Conservation (phyloP, 768 basidiomycete genomes). For the Calvatia gigantea region DNA sequence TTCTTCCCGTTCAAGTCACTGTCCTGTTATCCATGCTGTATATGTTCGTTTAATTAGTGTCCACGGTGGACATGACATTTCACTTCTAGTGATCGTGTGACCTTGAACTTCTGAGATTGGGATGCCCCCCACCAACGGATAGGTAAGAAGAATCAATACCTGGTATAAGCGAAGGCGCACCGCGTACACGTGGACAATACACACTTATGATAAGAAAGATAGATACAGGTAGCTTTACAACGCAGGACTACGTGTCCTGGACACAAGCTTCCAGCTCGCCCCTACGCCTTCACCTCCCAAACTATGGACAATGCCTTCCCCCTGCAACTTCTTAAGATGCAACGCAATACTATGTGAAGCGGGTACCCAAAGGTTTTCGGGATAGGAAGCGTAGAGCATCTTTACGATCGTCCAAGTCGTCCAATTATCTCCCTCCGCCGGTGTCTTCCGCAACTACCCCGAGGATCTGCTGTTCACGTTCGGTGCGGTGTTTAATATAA, state of each 20-base stretch:
- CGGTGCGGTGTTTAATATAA: constrained; percentile 79
- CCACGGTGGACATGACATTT: too few species aligned
- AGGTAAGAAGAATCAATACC: too few species aligned
- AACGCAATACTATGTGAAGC: constrained; percentile 67
- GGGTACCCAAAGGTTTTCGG: constrained; percentile 64
- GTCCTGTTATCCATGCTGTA: too few species aligned
- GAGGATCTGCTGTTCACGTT: constrained; percentile 79
- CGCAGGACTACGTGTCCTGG: constrained; percentile 18
- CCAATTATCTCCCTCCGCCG: constrained; percentile 36
- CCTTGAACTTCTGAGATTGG: too few species aligned
- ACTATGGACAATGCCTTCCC: constrained; percentile 53
- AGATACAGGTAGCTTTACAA: too few species aligned
- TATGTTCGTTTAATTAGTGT: not conserved
- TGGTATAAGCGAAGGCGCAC: too few species aligned
- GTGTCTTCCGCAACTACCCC: constrained; percentile 36
- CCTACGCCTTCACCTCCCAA: constrained; percentile 51
- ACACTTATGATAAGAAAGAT: too few species aligned
- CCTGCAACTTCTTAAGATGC: constrained; percentile 71
- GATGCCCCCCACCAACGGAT: too few species aligned
- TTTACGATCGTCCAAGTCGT: constrained; percentile 65
- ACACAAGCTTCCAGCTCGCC: constrained; percentile 40
- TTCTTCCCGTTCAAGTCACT: not conserved
- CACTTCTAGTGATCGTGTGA: too few species aligned
- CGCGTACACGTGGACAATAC: too few species aligned
- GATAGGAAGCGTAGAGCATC: constrained; percentile 69